Evolutionary conservation across 106 monocot species (phyloP).

Genomic region (Triglochin maritima): DNA sequence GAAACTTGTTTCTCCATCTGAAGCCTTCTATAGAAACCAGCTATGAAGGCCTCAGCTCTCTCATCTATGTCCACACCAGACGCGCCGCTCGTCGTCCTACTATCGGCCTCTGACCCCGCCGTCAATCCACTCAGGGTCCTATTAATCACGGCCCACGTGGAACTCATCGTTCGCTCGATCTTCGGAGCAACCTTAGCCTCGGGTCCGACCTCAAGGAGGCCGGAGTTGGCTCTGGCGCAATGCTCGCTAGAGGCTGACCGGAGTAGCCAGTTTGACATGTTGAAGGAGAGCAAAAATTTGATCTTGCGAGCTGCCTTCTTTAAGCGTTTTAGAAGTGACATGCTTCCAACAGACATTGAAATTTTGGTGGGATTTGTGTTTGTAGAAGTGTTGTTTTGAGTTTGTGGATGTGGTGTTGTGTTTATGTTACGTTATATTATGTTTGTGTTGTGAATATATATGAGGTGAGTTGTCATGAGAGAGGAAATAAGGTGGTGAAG

Average conservation of each 20-base stretch:
- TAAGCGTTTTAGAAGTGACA: conserved; percentile 24
- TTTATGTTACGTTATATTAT: too few species aligned
- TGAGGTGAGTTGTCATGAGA: too few species aligned
- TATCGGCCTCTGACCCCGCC: background rate
- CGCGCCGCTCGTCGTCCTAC: background rate
- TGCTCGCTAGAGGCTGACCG: conserved; percentile 4
- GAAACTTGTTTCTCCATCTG: conserved; percentile 63
- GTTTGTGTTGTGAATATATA: too few species aligned
- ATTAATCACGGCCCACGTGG: conserved; percentile 1
- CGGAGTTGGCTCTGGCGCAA: conserved; percentile 16
- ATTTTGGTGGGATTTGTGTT: too few species aligned
- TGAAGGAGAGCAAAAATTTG: conserved; percentile 30
- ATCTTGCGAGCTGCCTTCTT: conserved; percentile 28
- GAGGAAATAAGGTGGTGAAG: too few species aligned
- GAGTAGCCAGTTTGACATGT: conserved; percentile 29
- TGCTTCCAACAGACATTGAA: too few species aligned
- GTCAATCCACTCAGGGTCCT: background rate
- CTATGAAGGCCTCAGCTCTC: conserved; percentile 46
- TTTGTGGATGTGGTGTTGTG: too few species aligned
- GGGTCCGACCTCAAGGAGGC: conserved; percentile 23
- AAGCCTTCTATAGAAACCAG: conserved; percentile 36
- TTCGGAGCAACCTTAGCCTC: conserved; percentile 4
- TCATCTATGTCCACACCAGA: conserved; percentile 32
- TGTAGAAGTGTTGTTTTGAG: too few species aligned
- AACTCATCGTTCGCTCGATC: conserved; percentile 14